A percentile compares a stretch with the other conserved stretches of the same genome.
Evolutionary conservation across 1,139 yeast species (phyloP).

Genomic region (Hansenula sp.): DNA sequence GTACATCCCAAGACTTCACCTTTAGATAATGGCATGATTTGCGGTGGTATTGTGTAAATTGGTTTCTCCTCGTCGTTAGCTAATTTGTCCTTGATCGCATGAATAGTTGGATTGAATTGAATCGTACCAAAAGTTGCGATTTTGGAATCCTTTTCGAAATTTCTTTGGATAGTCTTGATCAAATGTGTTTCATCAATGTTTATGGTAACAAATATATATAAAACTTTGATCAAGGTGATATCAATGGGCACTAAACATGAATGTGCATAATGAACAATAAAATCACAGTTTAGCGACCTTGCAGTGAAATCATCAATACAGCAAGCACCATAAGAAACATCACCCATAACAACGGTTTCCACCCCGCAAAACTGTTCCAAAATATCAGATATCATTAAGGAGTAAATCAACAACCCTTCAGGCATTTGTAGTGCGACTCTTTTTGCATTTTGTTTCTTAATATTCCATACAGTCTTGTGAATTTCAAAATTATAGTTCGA

Average conservation of each 20-base stretch:
- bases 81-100: slow-evolving; percentile 63
- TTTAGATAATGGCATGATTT: slow-evolving; percentile 85
- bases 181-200: slow-evolving; percentile 82
- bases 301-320: slow-evolving; percentile 98
- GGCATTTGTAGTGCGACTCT: slow-evolving; percentile 96
- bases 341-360: slow-evolving; percentile 96
- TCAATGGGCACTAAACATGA: slow-evolving; percentile 96
- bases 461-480: slow-evolving; percentile 94
- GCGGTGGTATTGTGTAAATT: slow-evolving; percentile 77
- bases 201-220: slow-evolving; percentile 94
- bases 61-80: slow-evolving; percentile 44
- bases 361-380: slow-evolving; percentile 85
- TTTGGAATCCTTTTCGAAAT: slow-evolving; percentile 60
- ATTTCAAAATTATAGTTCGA: slow-evolving; percentile 92
- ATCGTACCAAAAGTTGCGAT: slow-evolving; percentile 90
- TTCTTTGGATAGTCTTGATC: slow-evolving; percentile 66
- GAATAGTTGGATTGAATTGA: slow-evolving; percentile 93
- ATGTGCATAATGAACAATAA: slow-evolving; percentile 95
- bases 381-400: slow-evolving; percentile 84
- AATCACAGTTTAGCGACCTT: slow-evolving; percentile 86
- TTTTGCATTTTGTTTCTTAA: slow-evolving; percentile 66
- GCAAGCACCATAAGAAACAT: slow-evolving; percentile 97
- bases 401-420: slow-evolving; percentile 86
- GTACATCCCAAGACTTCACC: slow-evolving; percentile 98
- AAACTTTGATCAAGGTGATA: slow-evolving; percentile 80